These are phyloP conservation scores for Boeremia exigua DNA, from an alignment of 2,329 filamentous ascomycete species.

Conservation along the genomic window DNA sequence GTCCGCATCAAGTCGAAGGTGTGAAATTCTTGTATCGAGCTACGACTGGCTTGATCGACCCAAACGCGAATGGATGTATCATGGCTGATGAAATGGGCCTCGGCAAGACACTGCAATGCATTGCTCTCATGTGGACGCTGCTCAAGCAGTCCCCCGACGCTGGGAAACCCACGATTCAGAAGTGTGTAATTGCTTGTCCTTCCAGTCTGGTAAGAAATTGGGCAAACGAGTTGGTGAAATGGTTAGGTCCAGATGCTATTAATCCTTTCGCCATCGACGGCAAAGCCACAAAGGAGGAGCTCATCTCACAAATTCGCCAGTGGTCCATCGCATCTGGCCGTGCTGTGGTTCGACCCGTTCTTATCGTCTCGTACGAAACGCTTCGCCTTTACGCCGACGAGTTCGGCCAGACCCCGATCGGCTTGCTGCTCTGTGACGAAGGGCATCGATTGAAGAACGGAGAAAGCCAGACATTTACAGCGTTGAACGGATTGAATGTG, in stretches of 20 bases:
- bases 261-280: slow-evolving; percentile 95
- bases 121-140: slow-evolving; percentile 94
- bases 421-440: slow-evolving; percentile 92
- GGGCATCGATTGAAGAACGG: slow-evolving; percentile 96
- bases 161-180: slow-evolving; percentile 92
- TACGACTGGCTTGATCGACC: slow-evolving; percentile 93
- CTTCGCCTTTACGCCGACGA: slow-evolving; percentile 89
- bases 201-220: slow-evolving; percentile 97
- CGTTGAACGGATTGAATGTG: slow-evolving; percentile 88
- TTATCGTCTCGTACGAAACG: slow-evolving; percentile 98
- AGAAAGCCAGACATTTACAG: slow-evolving; percentile 92
- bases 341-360: slow-evolving; percentile 85
- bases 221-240: slow-evolving; percentile 96
- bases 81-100: slow-evolving; percentile 99
- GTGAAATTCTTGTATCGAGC: slow-evolving; percentile 97
- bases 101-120: slow-evolving; percentile 97
- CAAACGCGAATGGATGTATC: slow-evolving; percentile 94
- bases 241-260: slow-evolving; percentile 90
- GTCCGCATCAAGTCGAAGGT: slow-evolving; percentile 96
- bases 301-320: slow-evolving; percentile 87
- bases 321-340: slow-evolving; percentile 95
- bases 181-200: slow-evolving; percentile 95
- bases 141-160: slow-evolving; percentile 94
- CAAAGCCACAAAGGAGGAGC: slow-evolving; percentile 92
- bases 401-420: slow-evolving; percentile 87